These are phyloP conservation scores for Lachnellula occidentalis DNA, from an alignment of 2,329 filamentous ascomycete genomes.

Conservation along the genomic window DNA sequence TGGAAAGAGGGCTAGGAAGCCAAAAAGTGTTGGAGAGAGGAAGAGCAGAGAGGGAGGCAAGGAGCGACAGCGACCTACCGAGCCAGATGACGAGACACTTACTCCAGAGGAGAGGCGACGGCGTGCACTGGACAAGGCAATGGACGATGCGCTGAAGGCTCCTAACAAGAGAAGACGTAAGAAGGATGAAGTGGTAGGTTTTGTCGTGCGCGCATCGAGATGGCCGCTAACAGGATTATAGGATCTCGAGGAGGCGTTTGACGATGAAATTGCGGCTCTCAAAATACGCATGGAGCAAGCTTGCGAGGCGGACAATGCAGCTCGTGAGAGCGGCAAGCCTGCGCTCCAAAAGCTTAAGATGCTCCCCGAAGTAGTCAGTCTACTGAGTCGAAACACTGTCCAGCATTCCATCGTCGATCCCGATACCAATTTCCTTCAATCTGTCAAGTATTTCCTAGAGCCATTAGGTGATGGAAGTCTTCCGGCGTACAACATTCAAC, in stretches of 20 bases:
- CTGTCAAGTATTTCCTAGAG: slow-evolving; percentile 95
- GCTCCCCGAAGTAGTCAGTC: slow-evolving; percentile 79
- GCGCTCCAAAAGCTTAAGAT: slow-evolving; percentile 92
- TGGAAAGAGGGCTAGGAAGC: slow-evolving; percentile 43
- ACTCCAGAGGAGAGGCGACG: slow-evolving; percentile 80
- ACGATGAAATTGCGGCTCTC: slow-evolving; percentile 82
- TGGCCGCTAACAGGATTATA: slow-evolving; percentile 33
- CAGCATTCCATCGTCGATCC: slow-evolving; percentile 83
- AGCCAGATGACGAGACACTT: slow-evolving; percentile 70
- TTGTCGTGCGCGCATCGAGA: not conserved
- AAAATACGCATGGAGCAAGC: slow-evolving; percentile 87
- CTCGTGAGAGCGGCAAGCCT: slow-evolving; percentile 71
- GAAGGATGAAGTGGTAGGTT: slow-evolving; percentile 78
- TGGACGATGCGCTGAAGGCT: slow-evolving; percentile 84
- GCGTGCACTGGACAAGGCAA: slow-evolving; percentile 76
- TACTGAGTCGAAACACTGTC: slow-evolving; percentile 85
- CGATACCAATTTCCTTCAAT: slow-evolving; percentile 90
- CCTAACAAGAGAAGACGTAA: slow-evolving; percentile 61
- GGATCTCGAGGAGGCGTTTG: slow-evolving; percentile 87
- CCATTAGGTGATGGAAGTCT: slow-evolving; percentile 90
- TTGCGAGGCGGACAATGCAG: slow-evolving; percentile 78
- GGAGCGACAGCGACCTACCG: slow-evolving; percentile 43
- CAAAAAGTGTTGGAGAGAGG: slow-evolving; percentile 35
- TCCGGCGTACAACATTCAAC: slow-evolving; percentile 95
- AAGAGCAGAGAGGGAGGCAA: slow-evolving; percentile 27